Evolutionary conservation across 169 alveolate genomes (phyloP).

Genomic region (Eimeria zaria): DNA sequence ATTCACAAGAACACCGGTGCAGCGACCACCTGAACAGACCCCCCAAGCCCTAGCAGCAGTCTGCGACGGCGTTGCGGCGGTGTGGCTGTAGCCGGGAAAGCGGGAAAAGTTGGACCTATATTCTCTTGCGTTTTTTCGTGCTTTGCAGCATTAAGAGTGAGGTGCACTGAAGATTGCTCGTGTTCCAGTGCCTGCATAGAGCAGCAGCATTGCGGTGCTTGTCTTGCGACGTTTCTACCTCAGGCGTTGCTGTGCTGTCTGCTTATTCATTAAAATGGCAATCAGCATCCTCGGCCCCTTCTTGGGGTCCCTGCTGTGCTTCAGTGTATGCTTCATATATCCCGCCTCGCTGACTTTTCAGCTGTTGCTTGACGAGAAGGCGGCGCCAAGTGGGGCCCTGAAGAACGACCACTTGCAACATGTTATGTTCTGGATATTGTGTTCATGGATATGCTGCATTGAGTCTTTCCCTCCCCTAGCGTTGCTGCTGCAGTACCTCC

Average conservation of each 20-base stretch:
- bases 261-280: constrained; percentile 28
- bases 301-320: constrained; percentile 78
- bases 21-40: constrained; percentile 9
- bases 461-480: constrained; percentile 59
- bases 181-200: constrained; percentile 28
- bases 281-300: constrained; percentile 80
- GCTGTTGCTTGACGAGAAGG: constrained; percentile 70
- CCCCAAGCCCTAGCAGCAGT: constrained; percentile 35
- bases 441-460: constrained; percentile 75
- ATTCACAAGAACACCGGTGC: neutral
- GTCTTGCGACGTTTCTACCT: constrained; percentile 16
- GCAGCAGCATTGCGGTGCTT: constrained; percentile 1
- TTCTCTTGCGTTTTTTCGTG: neutral
- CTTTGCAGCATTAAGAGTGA: neutral
- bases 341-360: constrained; percentile 82
- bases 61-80: constrained; percentile 48
- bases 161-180: constrained; percentile 35
- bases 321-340: constrained; percentile 77
- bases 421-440: constrained; percentile 79
- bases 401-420: constrained; percentile 78
- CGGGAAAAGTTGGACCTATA: neutral
- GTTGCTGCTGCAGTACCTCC: constrained; percentile 52
- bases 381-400: constrained; percentile 61
- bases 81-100: constrained; percentile 27
- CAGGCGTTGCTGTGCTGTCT: neutral